phyloP scores from a whole-genome alignment of 331 rosid genomes.

The Arachis monticola region DNA sequence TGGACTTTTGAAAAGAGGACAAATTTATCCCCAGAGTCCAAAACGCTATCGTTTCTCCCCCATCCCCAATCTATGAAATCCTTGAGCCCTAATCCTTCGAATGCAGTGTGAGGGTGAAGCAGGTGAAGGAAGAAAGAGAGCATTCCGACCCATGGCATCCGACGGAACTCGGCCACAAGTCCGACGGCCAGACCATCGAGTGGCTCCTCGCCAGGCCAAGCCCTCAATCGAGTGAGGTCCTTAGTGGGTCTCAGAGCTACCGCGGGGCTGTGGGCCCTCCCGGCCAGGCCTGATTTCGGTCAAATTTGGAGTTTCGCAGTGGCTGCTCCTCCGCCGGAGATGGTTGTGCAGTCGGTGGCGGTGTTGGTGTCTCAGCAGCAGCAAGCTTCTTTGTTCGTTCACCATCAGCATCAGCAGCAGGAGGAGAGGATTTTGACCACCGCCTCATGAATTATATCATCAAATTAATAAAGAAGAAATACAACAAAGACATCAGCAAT shows the following conservation, averaged over 20 bases:
- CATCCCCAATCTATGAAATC: too few species aligned
- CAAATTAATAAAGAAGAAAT: conserved; percentile 55
- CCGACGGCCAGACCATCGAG: conserved; percentile 98
- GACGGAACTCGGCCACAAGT: conserved; percentile 80
- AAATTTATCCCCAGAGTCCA: too few species aligned
- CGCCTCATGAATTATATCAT: conserved; percentile 62
- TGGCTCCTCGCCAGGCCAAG: conserved; percentile 99
- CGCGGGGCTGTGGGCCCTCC: background rate
- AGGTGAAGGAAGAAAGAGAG: too few species aligned
- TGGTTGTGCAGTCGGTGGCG: conserved; percentile 60
- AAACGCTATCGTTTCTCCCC: too few species aligned
- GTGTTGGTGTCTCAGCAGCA: conserved; percentile 56
- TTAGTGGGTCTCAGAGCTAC: conserved; percentile 46
- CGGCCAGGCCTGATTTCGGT: conserved; percentile 31
- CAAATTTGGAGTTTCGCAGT: conserved; percentile 87
- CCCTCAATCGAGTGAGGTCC: conserved; percentile 72
- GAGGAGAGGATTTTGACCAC: conserved; percentile 71
- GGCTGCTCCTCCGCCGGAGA: conserved; percentile 62
- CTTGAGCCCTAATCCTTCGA: too few species aligned
- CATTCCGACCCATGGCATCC: too few species aligned
- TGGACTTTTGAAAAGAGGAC: too few species aligned
- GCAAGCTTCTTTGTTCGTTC: conserved; percentile 71
- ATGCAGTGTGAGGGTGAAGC: too few species aligned
- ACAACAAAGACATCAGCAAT: conserved; percentile 55
- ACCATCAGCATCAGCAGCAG: conserved; percentile 51